phyloP scores from a whole-genome alignment of 2,329 filamentous ascomycete species.

The Xylaria sp. region DNA sequence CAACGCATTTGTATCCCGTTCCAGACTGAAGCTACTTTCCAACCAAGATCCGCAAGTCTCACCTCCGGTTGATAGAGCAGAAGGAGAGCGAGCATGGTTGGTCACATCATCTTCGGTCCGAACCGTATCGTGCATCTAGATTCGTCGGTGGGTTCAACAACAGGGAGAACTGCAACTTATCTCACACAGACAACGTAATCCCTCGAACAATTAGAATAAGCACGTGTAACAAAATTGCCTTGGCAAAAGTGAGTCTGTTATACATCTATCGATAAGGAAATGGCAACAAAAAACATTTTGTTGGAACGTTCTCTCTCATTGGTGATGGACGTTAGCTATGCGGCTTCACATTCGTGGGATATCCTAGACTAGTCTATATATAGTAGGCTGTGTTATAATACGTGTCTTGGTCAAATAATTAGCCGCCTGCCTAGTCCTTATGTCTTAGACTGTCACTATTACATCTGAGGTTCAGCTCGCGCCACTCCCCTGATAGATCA shows the following conservation, averaged over 20 bases:
- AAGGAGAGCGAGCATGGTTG: background rate
- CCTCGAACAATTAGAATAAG: background rate
- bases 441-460: background rate
- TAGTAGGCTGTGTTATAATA: background rate
- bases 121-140: background rate
- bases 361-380: background rate
- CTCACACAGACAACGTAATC: background rate
- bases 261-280: background rate
- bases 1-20: conserved; percentile 4
- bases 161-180: background rate
- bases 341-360: background rate
- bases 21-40: background rate
- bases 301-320: background rate
- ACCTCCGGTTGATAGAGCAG: background rate
- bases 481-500: background rate
- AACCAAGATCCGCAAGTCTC: background rate
- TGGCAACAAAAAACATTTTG: background rate
- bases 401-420: background rate
- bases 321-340: background rate
- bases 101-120: background rate
- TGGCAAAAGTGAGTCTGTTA: background rate
- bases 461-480: background rate
- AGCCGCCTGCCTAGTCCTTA: background rate
- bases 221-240: background rate
- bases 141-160: no score